phyloP scores from a whole-genome alignment of 495 filamentous ascomycete genomes.

The Jackrogersella minutella region DNA sequence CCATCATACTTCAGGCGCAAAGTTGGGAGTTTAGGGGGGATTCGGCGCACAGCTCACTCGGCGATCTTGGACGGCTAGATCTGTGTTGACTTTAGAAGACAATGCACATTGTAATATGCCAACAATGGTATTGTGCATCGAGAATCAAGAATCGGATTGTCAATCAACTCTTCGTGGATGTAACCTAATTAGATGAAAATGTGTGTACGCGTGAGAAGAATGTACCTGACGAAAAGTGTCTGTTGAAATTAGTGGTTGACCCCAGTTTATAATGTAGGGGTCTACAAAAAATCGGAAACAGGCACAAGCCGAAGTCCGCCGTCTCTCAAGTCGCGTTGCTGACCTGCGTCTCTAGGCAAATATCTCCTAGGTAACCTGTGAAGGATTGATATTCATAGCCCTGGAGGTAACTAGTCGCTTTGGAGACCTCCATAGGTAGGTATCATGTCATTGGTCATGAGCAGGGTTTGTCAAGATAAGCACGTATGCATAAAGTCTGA shows the following conservation, averaged over 20 bases:
- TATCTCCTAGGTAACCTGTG: neutral
- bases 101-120: slow-evolving; percentile 10
- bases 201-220: neutral
- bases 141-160: neutral
- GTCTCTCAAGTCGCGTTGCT: neutral
- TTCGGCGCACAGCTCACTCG: slow-evolving; percentile 12
- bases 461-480: neutral
- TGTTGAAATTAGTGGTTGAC: no score
- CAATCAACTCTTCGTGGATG: neutral
- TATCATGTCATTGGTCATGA: slow-evolving; percentile 8
- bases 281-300: no score
- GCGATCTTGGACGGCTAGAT: neutral
- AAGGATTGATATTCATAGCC: neutral
- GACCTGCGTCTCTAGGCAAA: neutral
- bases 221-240: neutral
- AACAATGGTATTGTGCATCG: neutral
- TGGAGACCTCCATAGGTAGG: neutral
- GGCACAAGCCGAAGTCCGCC: slow-evolving; percentile 7
- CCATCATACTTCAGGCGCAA: slow-evolving; percentile 9
- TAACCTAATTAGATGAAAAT: neutral
- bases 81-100: slow-evolving; percentile 7
- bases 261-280: no score
- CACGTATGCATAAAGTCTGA: slow-evolving; percentile 24
- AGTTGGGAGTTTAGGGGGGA: neutral
- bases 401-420: neutral